Evolutionary conservation across 2,329 filamentous ascomycete species (phyloP).

Genomic region (Drechslerella dactyloides): DNA sequence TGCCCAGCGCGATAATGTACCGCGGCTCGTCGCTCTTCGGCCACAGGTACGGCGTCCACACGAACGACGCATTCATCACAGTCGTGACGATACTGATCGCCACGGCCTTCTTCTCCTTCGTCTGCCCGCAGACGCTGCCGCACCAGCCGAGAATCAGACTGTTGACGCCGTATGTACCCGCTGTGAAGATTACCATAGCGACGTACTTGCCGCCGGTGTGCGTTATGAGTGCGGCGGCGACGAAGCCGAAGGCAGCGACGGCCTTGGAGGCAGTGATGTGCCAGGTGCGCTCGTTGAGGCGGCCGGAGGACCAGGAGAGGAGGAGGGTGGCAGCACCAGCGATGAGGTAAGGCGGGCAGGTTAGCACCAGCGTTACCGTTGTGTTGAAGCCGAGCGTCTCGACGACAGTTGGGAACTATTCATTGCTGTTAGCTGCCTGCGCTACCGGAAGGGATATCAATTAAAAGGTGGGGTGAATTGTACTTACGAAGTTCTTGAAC

Average conservation of each 20-base stretch:
- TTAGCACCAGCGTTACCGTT: constrained; percentile 64
- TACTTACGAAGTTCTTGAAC: constrained; percentile 58
- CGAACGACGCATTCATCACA: constrained; percentile 61
- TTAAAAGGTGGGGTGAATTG: constrained; percentile 53
- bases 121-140: constrained; percentile 60
- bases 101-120: constrained; percentile 63
- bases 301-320: constrained; percentile 63
- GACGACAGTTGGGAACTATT: constrained; percentile 60
- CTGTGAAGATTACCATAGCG: constrained; percentile 60
- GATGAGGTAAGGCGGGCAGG: constrained; percentile 64
- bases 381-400: constrained; percentile 62
- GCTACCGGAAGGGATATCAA: constrained; percentile 48
- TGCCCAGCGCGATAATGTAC: constrained; percentile 61
- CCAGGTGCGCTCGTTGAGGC: constrained; percentile 62
- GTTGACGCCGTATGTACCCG: constrained; percentile 59
- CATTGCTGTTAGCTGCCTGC: constrained; percentile 57
- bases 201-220: constrained; percentile 59
- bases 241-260: constrained; percentile 60
- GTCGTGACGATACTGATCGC: constrained; percentile 63
- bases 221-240: constrained; percentile 58
- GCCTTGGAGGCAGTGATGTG: constrained; percentile 62
- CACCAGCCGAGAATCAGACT: constrained; percentile 62
- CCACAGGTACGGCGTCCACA: constrained; percentile 64
- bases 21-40: constrained; percentile 60
- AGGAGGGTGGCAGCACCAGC: constrained; percentile 62